These are phyloP conservation scores for Hyparrhenia diplandra DNA, from an alignment of 176 grass and related monocot genomes.

Conservation along the genomic window DNA sequence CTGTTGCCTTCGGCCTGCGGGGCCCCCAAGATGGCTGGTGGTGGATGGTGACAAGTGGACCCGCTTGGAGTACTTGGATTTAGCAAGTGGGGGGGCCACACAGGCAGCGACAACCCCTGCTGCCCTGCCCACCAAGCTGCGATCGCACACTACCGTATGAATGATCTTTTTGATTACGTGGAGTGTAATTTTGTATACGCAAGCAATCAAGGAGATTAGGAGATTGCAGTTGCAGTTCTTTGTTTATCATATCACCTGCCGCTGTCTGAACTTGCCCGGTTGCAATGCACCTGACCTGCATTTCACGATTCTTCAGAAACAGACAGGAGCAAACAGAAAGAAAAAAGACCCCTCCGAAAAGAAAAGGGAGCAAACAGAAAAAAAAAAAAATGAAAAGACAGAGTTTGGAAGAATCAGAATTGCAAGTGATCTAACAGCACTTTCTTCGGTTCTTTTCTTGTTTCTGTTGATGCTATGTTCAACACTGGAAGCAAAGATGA, in stretches of 20 bases:
- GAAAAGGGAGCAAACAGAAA: background rate
- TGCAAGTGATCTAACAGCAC: background rate
- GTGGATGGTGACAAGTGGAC: background rate
- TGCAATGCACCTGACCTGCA: constrained; percentile 11
- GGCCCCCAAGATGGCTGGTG: background rate
- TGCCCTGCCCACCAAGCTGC: background rate
- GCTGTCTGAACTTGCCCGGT: constrained; percentile 2
- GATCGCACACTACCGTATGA: background rate
- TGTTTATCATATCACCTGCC: constrained; percentile 10
- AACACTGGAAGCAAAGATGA: constrained; percentile 29
- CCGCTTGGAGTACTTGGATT: background rate
- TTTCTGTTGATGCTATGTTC: constrained; percentile 17
- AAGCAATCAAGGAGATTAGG: background rate
- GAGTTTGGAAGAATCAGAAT: background rate
- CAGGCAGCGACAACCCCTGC: background rate
- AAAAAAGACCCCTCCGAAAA: background rate
- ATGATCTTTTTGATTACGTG: constrained; percentile 7
- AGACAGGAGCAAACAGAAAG: constrained; percentile 12
- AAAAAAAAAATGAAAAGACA: background rate
- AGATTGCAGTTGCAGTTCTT: background rate
- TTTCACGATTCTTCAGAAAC: constrained; percentile 19
- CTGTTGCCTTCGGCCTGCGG: background rate
- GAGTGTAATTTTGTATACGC: constrained; percentile 30
- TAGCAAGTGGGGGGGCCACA: background rate
- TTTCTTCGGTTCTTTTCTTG: background rate